Evolutionary conservation across 192 early-diverging fungal genomes (phyloP).

Genomic region (Paraglomus occultum): DNA sequence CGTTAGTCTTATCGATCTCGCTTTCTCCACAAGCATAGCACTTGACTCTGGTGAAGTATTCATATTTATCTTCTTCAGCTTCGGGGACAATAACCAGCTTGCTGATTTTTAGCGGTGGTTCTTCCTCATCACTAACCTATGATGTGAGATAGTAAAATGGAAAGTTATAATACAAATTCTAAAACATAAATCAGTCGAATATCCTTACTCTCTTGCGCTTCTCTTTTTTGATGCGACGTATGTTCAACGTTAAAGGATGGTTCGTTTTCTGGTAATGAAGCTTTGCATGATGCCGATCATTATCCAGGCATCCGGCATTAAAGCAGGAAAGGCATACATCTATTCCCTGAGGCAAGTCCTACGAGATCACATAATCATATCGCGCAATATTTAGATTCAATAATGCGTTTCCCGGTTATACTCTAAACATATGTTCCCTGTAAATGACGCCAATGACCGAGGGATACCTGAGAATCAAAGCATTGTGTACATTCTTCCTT

Average conservation of each 20-base stretch:
- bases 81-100: slow-evolving; percentile 88
- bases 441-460: not conserved
- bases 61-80: slow-evolving; percentile 67
- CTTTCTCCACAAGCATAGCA: slow-evolving; percentile 78
- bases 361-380: slow-evolving; percentile 1
- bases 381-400: not conserved
- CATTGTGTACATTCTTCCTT: slow-evolving; percentile 97
- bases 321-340: slow-evolving; percentile 96
- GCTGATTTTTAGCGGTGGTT: slow-evolving; percentile 86
- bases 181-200: not conserved
- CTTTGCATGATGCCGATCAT: slow-evolving; percentile 67
- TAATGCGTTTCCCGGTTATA: not conserved
- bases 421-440: not conserved
- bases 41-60: slow-evolving; percentile 67
- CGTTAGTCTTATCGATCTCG: slow-evolving; percentile 55
- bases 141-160: slow-evolving; percentile 14
- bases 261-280: slow-evolving; percentile 70
- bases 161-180: not conserved
- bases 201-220: slow-evolving; percentile 46
- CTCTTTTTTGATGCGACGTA: slow-evolving; percentile 61
- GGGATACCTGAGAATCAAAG: slow-evolving; percentile 62
- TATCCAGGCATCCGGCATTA: slow-evolving; percentile 79
- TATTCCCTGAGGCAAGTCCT: slow-evolving; percentile 77
- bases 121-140: slow-evolving; percentile 44
- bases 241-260: slow-evolving; percentile 84